Percentiles rank a stretch among this genome's conserved stretches.
Conservation (phyloP, 352 stramenopile genomes). For the Globisporangium uncinulatum region DNA sequence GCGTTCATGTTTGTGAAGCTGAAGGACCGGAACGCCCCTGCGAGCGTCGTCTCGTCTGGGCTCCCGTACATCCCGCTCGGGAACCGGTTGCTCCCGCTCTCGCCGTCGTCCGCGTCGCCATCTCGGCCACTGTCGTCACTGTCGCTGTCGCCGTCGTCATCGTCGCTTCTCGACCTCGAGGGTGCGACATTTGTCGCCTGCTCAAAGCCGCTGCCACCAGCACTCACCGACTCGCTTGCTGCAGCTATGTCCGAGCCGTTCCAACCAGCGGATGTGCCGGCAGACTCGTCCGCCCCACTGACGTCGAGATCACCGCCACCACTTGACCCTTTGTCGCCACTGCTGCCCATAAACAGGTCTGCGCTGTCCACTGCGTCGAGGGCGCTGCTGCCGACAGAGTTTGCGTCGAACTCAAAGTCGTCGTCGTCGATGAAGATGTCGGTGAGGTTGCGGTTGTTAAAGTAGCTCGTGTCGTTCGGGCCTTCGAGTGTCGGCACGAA, state of each 20-base stretch:
- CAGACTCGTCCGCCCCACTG: no score
- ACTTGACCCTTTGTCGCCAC: constrained; percentile 1
- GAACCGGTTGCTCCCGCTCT: constrained; percentile 42
- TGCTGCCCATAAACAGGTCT: constrained; percentile 2
- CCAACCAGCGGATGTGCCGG: no score
- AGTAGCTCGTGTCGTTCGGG: constrained; percentile 87
- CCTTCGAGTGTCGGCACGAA: constrained; percentile 86
- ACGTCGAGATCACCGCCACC: not conserved
- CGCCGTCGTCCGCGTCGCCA: constrained; percentile 4
- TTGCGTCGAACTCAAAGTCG: constrained; percentile 52
- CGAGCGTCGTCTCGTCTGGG: constrained; percentile 27
- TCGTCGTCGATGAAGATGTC: constrained; percentile 84
- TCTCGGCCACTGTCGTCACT: constrained; percentile 3
- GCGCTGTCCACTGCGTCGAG: constrained; percentile 2
- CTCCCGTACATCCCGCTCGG: constrained; percentile 66
- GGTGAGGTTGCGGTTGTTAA: constrained; percentile 86
- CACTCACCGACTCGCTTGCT: constrained; percentile 9
- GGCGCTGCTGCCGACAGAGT: constrained; percentile 24
- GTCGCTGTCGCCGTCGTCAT: not conserved
- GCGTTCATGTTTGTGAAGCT: constrained; percentile 88
- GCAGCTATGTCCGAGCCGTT: constrained; percentile 5
- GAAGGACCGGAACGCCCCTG: constrained; percentile 69
- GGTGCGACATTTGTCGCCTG: no score
- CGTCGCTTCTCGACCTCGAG: not conserved
- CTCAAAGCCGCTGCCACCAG: not conserved